Percentiles rank a stretch among this genome's conserved stretches.
Evolutionary conservation across 192 early-diverging fungal genomes (phyloP).

Genomic region (Linderina pennispora): DNA sequence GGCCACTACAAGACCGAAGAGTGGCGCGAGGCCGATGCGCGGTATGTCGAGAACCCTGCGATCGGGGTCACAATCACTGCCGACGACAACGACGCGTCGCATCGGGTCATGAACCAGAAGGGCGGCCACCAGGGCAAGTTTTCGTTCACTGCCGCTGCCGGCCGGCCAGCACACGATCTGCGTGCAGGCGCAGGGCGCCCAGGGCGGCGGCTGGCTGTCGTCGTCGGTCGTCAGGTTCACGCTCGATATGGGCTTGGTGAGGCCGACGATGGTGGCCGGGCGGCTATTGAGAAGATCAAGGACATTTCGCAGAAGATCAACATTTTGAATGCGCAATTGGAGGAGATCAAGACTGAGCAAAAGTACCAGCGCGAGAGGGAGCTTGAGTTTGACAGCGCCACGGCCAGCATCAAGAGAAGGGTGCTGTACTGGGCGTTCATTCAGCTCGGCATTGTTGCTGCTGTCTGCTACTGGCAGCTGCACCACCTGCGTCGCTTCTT

Average conservation of each 20-base stretch:
- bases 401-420: slow-evolving; percentile 76
- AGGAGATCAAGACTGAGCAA: slow-evolving; percentile 83
- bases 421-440: slow-evolving; percentile 83
- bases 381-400: slow-evolving; percentile 81
- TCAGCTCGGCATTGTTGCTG: slow-evolving; percentile 73
- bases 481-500: slow-evolving; percentile 81
- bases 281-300: slow-evolving; percentile 45
- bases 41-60: slow-evolving; percentile 56
- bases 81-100: slow-evolving; percentile 49
- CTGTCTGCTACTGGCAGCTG: slow-evolving; percentile 82
- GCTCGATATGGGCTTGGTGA: slow-evolving; percentile 67
- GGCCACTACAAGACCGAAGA: slow-evolving; percentile 84
- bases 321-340: slow-evolving; percentile 76
- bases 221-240: slow-evolving; percentile 44
- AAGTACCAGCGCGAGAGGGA: slow-evolving; percentile 87
- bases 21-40: slow-evolving; percentile 57
- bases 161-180: slow-evolving; percentile 91
- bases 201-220: slow-evolving; percentile 63
- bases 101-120: slow-evolving; percentile 71
- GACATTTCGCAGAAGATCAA: slow-evolving; percentile 66
- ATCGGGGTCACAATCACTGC: slow-evolving; percentile 66
- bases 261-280: slow-evolving; percentile 46
- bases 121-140: slow-evolving; percentile 71
- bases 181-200: slow-evolving; percentile 56
- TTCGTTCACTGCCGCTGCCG: slow-evolving; percentile 83